A percentile compares a stretch with the other conserved stretches of the same genome.
phyloP scores from a whole-genome alignment of 2,329 filamentous ascomycete species.

The Colletotrichum euphorbiae region DNA sequence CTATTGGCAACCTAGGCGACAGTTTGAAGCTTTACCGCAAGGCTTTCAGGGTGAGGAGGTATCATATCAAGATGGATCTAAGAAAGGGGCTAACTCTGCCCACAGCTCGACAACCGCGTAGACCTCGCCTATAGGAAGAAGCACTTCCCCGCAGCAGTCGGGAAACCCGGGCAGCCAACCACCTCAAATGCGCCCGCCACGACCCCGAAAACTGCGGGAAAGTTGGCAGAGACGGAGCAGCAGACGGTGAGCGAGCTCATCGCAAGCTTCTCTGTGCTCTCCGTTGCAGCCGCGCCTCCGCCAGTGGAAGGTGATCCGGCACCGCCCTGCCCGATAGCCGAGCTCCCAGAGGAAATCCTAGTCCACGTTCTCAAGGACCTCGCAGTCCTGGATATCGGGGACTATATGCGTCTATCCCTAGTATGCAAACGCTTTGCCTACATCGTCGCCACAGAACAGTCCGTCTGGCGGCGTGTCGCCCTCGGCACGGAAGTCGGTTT shows the following conservation, averaged over 20 bases:
- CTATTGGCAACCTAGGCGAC: constrained; percentile 85
- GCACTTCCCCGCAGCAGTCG: constrained; percentile 78
- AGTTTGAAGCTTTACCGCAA: constrained; percentile 89
- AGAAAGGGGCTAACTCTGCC: not conserved
- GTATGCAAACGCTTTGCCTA: constrained; percentile 92
- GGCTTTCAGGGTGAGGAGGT: constrained; percentile 78
- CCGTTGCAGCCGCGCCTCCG: constrained; percentile 75
- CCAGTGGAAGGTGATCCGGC: constrained; percentile 76
- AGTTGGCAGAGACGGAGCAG: constrained; percentile 46
- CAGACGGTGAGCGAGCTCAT: constrained; percentile 77
- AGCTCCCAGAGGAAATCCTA: constrained; percentile 85
- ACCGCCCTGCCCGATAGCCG: constrained; percentile 83
- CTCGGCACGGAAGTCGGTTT: constrained; percentile 81
- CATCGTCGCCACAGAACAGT: constrained; percentile 84
- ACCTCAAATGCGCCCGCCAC: constrained; percentile 30
- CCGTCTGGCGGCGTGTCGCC: constrained; percentile 85
- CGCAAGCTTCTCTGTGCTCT: constrained; percentile 76
- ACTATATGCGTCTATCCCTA: constrained; percentile 78
- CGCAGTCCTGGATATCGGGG: constrained; percentile 79
- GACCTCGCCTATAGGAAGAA: constrained; percentile 91
- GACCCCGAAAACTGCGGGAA: constrained; percentile 43
- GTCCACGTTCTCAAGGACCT: constrained; percentile 81
- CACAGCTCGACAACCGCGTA: constrained; percentile 82
- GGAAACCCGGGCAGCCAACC: constrained; percentile 55
- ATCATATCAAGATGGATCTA: not conserved